Conservation (phyloP, 495 filamentous ascomycete genomes). For the Lasiosphaeria hispida region DNA sequence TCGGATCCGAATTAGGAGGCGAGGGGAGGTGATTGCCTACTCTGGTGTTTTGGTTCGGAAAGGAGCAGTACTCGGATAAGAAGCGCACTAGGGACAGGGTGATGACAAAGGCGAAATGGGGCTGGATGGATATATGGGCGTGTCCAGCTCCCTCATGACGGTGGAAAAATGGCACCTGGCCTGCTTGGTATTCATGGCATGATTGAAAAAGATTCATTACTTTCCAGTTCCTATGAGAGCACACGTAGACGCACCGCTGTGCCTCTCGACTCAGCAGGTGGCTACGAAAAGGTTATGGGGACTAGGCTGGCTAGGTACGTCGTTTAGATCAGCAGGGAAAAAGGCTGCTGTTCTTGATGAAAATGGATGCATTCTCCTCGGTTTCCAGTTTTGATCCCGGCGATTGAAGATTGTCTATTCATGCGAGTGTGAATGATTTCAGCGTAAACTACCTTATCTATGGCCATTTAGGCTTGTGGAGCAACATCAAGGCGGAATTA, state of each 20-base stretch:
- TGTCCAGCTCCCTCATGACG: conserved; percentile 20
- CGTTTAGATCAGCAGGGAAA: neutral
- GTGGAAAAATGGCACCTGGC: conserved; percentile 19
- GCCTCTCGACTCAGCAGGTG: conserved; percentile 3
- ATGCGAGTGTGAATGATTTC: neutral
- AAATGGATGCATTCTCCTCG: neutral
- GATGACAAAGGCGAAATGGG: conserved; percentile 11
- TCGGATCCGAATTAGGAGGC: neutral
- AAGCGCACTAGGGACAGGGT: neutral
- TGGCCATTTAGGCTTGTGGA: no score
- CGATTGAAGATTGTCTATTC: neutral
- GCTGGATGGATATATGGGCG: conserved; percentile 24
- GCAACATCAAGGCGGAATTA: no score
- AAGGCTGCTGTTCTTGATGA: conserved; percentile 1
- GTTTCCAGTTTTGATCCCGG: neutral
- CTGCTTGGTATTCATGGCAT: conserved; percentile 24
- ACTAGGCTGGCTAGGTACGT: neutral
- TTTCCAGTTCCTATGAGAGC: conserved; percentile 8
- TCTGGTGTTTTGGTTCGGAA: neutral
- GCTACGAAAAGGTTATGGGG: conserved; percentile 3
- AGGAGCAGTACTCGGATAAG: neutral
- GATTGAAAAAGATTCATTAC: conserved; percentile 23
- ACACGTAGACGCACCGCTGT: neutral
- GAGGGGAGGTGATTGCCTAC: no score
- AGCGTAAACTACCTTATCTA: no score